Evolutionary conservation across 257 asterid species (phyloP), one percentile per base, ranked within the genome.

Genomic region (Scutellaria baicalensis): DNA sequence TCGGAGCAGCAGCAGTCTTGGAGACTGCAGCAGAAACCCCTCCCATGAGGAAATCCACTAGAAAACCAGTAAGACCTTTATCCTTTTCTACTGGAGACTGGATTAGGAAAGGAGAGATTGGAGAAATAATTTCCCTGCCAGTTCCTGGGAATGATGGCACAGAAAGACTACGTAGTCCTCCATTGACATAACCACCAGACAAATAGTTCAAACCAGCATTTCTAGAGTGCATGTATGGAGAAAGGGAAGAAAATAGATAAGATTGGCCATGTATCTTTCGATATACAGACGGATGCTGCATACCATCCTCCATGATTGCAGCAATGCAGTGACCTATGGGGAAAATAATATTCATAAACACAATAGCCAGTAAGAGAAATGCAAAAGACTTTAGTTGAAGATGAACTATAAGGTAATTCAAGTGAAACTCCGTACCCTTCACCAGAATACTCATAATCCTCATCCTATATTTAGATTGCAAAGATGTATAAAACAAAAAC

Each of bases 21-120:
- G 93, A 86, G 55, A 89, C 91, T 35, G 93, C 91, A 39, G 89
- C 96, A 71, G 93, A 83, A 72, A 89, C 93, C 67, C 93, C 96
- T 80, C 96, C 96, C 96, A 84, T 86, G 74, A 89, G 91, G 76
- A 89, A 89, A 82, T 89, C 93, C 76, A 81, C 79, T 72, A 85
- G 16, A 69, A 89, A 89, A 49, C 79, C 65, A 16, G 75, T 44
- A 40, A 81, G 59, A 23, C 79, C 71, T 74, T 75, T 86, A 27
- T 83, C 94, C 39, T 79, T 78, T 69, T 84, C 88, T 2, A 49
- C 72, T 35, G 94, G 90, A 63, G 92, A 73, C 21, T 54, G 85
- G 44, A 85, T 75, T 35, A 82, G 49, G 55, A 87, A 73, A 48
- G 84, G 86, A 42, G 73, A 59, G 64, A 66, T 16, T 11, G 85